These are phyloP conservation scores for Metschnikowia kunwiensis DNA, from an alignment of 805 yeast genomes.

Conservation along the genomic window DNA sequence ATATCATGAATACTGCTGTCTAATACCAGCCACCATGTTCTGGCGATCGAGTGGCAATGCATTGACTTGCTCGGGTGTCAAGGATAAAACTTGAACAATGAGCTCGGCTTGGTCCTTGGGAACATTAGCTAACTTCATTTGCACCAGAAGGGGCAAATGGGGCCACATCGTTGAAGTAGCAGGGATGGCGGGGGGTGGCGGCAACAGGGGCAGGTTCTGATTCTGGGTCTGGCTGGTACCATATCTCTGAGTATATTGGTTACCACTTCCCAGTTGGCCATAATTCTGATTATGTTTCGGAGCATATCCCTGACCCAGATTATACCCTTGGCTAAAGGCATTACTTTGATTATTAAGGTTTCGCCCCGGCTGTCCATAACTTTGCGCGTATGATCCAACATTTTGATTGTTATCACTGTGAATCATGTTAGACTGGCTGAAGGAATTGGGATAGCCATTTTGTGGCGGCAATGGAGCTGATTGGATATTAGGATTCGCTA, in stretches of 20 bases:
- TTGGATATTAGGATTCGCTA: conserved; percentile 11
- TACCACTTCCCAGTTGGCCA: conserved; percentile 1
- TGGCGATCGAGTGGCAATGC: conserved; percentile 51
- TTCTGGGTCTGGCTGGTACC: conserved; percentile 1
- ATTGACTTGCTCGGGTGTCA: conserved; percentile 49
- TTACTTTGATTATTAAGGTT: not conserved
- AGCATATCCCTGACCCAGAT: conserved; percentile 13
- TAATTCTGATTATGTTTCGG: conserved; percentile 10
- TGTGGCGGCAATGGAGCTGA: conserved; percentile 17
- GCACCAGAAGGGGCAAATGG: conserved; percentile 46
- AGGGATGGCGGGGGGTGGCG: conserved; percentile 15
- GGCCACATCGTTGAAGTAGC: conserved; percentile 38
- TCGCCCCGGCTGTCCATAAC: conserved; percentile 6
- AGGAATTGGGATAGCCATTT: conserved; percentile 1
- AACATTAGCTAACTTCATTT: conserved; percentile 47
- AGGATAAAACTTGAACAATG: conserved; percentile 50
- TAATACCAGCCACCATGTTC: conserved; percentile 52
- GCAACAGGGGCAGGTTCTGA: conserved; percentile 6
- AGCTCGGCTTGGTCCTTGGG: conserved; percentile 57
- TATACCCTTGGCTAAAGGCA: not conserved
- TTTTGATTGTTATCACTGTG: conserved; percentile 1
- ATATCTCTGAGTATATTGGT: conserved; percentile 2
- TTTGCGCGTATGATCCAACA: conserved; percentile 4
- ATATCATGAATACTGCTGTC: conserved; percentile 47
- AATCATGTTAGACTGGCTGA: conserved; percentile 3